Conservation (phyloP, 2,329 filamentous ascomycete genomes). For the Stagonosporopsis vannaccii region DNA sequence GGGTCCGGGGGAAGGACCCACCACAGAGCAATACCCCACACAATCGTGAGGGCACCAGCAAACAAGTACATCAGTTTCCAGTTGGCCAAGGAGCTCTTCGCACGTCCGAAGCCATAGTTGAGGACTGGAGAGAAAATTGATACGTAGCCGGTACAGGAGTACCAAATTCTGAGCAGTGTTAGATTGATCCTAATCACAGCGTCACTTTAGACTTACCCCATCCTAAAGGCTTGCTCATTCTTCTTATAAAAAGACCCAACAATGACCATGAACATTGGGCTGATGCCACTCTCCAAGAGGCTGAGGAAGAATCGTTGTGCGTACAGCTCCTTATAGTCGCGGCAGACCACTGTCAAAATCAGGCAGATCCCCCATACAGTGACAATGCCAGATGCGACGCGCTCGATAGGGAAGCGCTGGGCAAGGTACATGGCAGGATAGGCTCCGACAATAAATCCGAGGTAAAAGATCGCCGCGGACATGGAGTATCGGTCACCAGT, state of each 20-base stretch:
- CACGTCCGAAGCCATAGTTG: constrained; percentile 39
- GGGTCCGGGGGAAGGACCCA: constrained; percentile 51
- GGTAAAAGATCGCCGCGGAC: constrained; percentile 18
- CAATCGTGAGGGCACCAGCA: constrained; percentile 29
- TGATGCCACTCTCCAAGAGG: constrained; percentile 61
- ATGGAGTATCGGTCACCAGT: constrained; percentile 10
- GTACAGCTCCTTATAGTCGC: constrained; percentile 57
- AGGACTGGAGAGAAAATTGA: constrained; percentile 29
- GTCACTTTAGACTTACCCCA: constrained; percentile 49
- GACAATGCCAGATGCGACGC: constrained; percentile 53
- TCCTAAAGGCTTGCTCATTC: constrained; percentile 66
- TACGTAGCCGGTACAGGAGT: constrained; percentile 60
- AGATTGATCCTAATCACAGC: not conserved
- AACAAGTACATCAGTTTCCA: constrained; percentile 39
- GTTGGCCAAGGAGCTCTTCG: constrained; percentile 19
- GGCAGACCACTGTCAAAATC: constrained; percentile 56
- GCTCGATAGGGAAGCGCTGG: constrained; percentile 57
- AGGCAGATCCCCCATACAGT: constrained; percentile 58
- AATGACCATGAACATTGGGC: constrained; percentile 60
- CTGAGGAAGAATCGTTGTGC: constrained; percentile 61
- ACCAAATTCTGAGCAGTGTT: constrained; percentile 55
- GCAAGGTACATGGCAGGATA: constrained; percentile 57
- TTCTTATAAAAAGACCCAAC: constrained; percentile 63
- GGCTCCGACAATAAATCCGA: constrained; percentile 58
- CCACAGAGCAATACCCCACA: constrained; percentile 39